Base-by-base conservation (phyloP, 2,329 filamentous ascomycete genomes). In the Pochonia chlamydosporia region DNA sequence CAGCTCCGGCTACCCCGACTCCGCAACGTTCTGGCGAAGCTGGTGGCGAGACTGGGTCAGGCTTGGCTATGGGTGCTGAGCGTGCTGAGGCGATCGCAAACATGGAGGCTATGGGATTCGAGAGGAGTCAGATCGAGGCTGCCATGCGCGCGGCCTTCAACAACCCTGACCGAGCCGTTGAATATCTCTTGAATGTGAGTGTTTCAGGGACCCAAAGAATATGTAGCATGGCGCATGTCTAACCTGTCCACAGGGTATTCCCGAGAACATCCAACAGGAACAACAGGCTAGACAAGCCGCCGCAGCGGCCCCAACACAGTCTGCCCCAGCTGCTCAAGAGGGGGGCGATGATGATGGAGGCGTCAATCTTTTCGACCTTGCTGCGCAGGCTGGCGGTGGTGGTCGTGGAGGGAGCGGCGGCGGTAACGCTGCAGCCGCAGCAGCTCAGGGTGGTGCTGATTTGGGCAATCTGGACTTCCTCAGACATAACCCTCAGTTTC, bases 61-160 rank as follows among this genome's bases (percentile, higher is more conserved):
- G 88, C n/a, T 78, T 97, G 63, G 83, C 90, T 18, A 85, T 96
- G 72, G 93, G 93, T 45, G 76, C 84, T 52, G 86, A 92, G 66
- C 84, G 90, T 56, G 81, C 87, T 53, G 82, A 84, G 56, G 90
- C 89, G 31, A 85, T 97, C 60, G 79, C 85, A 42, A 89, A 91
- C 64, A 96, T 99, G 90, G 91, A 96, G 71, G 86, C 85, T 55
- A 99, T 99, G 93, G 93, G 93, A 8, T 99, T 99, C 58, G 82
- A 88, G 61, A 81, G 91, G 61, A 74, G 82, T 44, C 87, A 95
- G 63, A 96, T 96, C 56, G 90, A 96, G 58, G 82, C 86, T 41
- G 93, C 93, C 44, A 93, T 99, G 85, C 87, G 92, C 61, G 93
- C 93, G 53, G 93, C 93, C 13, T 99, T 89, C 69, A 95, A 87